Conservation (phyloP, 495 filamentous ascomycete genomes). For the Rostrohypoxylon terebratum region DNA sequence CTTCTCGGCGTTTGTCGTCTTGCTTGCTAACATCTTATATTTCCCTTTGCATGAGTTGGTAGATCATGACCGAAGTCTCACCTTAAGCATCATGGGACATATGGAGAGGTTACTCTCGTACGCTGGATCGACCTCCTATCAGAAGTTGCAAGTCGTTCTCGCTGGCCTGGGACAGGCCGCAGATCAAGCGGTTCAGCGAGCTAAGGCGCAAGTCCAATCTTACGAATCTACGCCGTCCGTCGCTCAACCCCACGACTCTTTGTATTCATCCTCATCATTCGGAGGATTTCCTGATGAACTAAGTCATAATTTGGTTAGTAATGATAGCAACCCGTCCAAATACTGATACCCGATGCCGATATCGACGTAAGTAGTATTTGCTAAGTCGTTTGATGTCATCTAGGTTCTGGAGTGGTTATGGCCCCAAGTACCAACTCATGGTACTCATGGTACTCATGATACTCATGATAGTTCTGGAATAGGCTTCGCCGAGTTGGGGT, state of each 20-base stretch:
- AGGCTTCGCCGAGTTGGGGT: conserved; percentile 17
- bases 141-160: conserved; percentile 38
- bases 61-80: conserved; percentile 39
- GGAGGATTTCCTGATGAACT: background rate
- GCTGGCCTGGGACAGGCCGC: conserved; percentile 35
- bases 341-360: background rate
- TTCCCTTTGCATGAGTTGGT: conserved; percentile 39
- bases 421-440: conserved; percentile 15
- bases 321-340: background rate
- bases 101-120: conserved; percentile 43
- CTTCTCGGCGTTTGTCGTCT: conserved; percentile 47
- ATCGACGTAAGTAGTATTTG: background rate
- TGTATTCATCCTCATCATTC: conserved; percentile 11
- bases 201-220: background rate
- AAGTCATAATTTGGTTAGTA: conserved; percentile 24
- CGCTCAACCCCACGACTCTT: conserved; percentile 1
- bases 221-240: background rate
- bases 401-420: conserved; percentile 1
- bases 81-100: conserved; percentile 22
- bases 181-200: conserved; percentile 25
- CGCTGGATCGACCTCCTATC: conserved; percentile 33
- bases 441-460: too few relatives aligned
- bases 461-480: background rate
- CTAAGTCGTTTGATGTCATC: conserved; percentile 14
- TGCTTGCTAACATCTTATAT: conserved; percentile 47